These are phyloP conservation scores for Mimosa bimucronata DNA, from an alignment of 306 rosid genomes.

Conservation along the genomic window DNA sequence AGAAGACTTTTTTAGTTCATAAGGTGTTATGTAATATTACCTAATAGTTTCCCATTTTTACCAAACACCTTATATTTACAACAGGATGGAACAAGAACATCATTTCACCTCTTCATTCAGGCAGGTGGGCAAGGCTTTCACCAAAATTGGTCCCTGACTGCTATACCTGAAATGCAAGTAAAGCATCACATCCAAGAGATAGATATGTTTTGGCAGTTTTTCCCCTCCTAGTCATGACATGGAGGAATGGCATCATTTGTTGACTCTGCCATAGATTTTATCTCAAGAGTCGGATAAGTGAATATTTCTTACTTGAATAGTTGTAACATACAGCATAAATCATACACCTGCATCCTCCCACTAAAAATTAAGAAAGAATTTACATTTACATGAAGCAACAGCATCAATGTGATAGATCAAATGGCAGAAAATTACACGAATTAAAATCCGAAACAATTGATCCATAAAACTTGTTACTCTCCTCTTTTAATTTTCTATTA, in stretches of 20 bases:
- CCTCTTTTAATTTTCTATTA: not conserved
- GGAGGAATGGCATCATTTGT: not conserved
- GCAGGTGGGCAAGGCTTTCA: not conserved
- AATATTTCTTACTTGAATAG: not conserved
- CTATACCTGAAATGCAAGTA: not conserved
- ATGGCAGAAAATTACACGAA: not conserved
- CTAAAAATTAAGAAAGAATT: not conserved
- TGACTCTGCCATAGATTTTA: not conserved
- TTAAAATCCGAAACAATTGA: not conserved
- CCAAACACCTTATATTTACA: not conserved
- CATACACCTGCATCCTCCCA: not conserved
- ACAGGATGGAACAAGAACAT: not conserved
- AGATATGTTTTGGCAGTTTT: not conserved
- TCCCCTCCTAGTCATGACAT: not conserved
- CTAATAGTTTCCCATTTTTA: not conserved
- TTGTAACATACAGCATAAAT: not conserved
- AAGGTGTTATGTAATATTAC: not conserved
- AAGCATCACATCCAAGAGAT: not conserved
- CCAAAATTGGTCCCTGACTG: not conserved
- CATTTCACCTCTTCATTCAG: not conserved
- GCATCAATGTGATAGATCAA: not conserved
- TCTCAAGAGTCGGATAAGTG: not conserved
- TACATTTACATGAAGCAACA: not conserved
- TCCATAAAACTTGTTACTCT: not conserved
- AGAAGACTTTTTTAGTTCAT: not conserved